Conservation (phyloP, 2,329 filamentous ascomycete species). For the Fusarium falciforme region DNA sequence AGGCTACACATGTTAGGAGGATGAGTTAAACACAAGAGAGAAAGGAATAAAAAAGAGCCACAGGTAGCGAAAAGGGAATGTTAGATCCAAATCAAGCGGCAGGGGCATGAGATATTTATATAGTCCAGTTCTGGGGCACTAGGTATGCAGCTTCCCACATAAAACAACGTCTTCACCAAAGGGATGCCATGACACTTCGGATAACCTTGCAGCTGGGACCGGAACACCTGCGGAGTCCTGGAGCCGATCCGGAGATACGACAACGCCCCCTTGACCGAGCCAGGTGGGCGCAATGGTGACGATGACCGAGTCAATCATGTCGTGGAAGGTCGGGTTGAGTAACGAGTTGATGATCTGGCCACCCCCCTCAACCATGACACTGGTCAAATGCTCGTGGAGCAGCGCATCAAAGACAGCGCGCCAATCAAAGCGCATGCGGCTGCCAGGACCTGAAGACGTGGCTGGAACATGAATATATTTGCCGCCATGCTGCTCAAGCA, state of each 20-base stretch:
- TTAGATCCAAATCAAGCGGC: neutral
- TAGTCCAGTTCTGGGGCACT: slow-evolving; percentile 20
- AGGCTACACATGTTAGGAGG: neutral
- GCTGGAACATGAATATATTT: slow-evolving; percentile 58
- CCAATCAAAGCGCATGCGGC: slow-evolving; percentile 69
- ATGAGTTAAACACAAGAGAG: neutral
- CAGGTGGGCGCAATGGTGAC: slow-evolving; percentile 91
- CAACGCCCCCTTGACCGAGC: slow-evolving; percentile 85
- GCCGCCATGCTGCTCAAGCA: slow-evolving; percentile 64
- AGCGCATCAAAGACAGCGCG: slow-evolving; percentile 69
- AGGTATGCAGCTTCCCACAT: slow-evolving; percentile 70
- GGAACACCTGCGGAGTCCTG: slow-evolving; percentile 61
- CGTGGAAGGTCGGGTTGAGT: slow-evolving; percentile 69
- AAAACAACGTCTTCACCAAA: slow-evolving; percentile 87
- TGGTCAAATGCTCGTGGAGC: slow-evolving; percentile 70
- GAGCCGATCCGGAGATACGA: slow-evolving; percentile 76
- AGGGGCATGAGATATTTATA: slow-evolving; percentile 27
- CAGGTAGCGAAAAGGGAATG: neutral
- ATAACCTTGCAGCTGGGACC: slow-evolving; percentile 72
- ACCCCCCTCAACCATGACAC: slow-evolving; percentile 94
- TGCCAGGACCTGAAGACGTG: slow-evolving; percentile 50
- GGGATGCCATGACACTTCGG: slow-evolving; percentile 77
- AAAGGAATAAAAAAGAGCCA: neutral
- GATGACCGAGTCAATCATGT: slow-evolving; percentile 81
- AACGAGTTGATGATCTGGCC: slow-evolving; percentile 84